phyloP scores from a whole-genome alignment of 441 rosid species.

The Corymbia calophylla region DNA sequence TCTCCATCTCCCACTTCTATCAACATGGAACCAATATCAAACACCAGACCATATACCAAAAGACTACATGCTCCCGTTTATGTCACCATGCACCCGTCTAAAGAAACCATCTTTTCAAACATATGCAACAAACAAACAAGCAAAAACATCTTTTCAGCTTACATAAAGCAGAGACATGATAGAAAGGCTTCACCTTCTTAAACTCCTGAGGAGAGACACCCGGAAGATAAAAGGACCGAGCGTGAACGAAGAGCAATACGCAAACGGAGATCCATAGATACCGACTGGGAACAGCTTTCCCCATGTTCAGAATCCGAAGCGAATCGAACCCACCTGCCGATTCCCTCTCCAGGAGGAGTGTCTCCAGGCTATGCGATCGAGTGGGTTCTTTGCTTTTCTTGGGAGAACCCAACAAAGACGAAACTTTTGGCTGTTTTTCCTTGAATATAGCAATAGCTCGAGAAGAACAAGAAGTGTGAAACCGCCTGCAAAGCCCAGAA shows the following conservation, averaged over 20 bases:
- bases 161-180: neutral
- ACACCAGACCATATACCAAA: neutral
- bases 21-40: neutral
- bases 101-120: neutral
- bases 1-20: neutral
- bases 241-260: slow-evolving; percentile 18
- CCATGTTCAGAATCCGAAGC: neutral
- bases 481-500: neutral
- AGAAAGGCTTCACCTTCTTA: slow-evolving; percentile 27
- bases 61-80: neutral
- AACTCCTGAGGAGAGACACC: slow-evolving; percentile 93
- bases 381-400: neutral
- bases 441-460: neutral
- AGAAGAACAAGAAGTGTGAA: neutral
- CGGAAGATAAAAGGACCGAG: slow-evolving; percentile 76
- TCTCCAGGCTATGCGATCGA: neutral
- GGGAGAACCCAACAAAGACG: neutral
- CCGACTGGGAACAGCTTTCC: neutral
- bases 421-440: neutral
- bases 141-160: neutral
- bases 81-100: neutral
- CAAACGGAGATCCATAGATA: slow-evolving; percentile 29
- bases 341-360: neutral
- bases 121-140: neutral
- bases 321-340: neutral